Base-by-base conservation (phyloP, 2,329 filamentous ascomycete species). In the Fusarium sacchari region DNA sequence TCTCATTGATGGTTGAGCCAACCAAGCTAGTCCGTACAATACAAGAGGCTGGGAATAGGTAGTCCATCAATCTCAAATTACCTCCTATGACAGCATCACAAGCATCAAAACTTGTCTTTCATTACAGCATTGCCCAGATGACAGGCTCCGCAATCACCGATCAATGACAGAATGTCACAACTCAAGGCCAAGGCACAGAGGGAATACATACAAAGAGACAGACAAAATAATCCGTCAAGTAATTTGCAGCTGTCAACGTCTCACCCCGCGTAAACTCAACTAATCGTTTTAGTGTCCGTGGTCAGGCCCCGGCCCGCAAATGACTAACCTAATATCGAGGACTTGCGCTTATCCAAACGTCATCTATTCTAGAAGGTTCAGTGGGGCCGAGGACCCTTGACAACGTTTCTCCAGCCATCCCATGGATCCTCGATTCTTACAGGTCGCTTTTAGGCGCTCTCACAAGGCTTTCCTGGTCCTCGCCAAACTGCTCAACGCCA, bases 291-390 rank as follows among this genome's bases (percentile, higher is more conserved):
- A 77, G 75, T 76, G 76, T 72, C 76, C 76, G 70, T 43, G 13
- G 46, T 39, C 43, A 56, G 44, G 61, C 59, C 53, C 52, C 70
- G 62, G 67, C 65, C 66, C 64, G 55, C 58, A 46, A 42, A 50
- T 64, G 56, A 47, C 69, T 49, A 71, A 57, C 56, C 72, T 46
- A 62, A 61, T 81, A 82, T 69, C 80, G 82, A 74, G 80, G 79
- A 56, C 58, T 78, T 84, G 81, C 80, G 80, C 55, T 70, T 83
- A 84, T 68, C 63, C 74, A 66, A 62, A 76, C 60, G 74, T 63
- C 77, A 77, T 69, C 47, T 43, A 34, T 84, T 85, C 83, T 84
- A 83, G 83, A 85, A 85, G 81, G 76, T 85, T 85, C 83, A 81
- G 82, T 84, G 83, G 83, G 81, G 77, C 79, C 44, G 52, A 59